These are phyloP conservation scores for Alternaria triticimaculans DNA, from an alignment of 2,329 filamentous ascomycete species.

Conservation along the genomic window DNA sequence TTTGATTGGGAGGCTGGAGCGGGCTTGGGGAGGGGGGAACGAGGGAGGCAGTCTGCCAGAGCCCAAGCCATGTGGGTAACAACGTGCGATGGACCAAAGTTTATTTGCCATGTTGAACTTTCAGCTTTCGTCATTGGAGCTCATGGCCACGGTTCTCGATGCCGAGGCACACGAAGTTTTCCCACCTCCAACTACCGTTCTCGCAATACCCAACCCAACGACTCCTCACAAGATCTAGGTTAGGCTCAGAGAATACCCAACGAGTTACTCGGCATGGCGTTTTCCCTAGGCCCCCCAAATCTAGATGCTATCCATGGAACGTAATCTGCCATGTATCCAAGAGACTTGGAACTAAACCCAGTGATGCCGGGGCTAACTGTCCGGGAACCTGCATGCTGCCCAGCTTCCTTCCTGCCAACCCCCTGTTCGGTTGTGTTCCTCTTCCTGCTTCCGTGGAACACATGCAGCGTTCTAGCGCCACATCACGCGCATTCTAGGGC, in stretches of 20 bases:
- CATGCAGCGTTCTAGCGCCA: conserved; percentile 2
- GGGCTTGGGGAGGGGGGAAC: conserved; percentile 3
- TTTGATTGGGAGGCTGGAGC: conserved; percentile 11
- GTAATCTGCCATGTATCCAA: neutral
- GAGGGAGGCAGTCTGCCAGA: neutral
- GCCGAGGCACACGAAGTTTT: neutral
- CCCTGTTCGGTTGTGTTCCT: neutral
- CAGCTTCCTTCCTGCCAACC: neutral
- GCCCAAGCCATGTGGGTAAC: conserved; percentile 2
- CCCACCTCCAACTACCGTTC: neutral
- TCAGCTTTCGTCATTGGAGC: neutral
- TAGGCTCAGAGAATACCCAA: neutral
- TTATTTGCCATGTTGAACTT: neutral
- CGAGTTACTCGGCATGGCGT: neutral
- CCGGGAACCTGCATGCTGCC: conserved; percentile 1
- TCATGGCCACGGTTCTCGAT: neutral
- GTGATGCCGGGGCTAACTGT: neutral
- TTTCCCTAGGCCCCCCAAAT: neutral
- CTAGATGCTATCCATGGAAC: neutral
- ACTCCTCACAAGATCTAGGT: neutral
- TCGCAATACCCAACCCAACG: neutral
- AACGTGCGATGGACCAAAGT: neutral
- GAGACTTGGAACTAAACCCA: neutral
- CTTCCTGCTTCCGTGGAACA: conserved; percentile 1
- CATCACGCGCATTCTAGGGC: conserved; percentile 1